A percentile compares a stretch with the other conserved stretches of the same genome.
Conservation (phyloP, 2,329 filamentous ascomycete genomes). For the Raffaelea arxii region DNA sequence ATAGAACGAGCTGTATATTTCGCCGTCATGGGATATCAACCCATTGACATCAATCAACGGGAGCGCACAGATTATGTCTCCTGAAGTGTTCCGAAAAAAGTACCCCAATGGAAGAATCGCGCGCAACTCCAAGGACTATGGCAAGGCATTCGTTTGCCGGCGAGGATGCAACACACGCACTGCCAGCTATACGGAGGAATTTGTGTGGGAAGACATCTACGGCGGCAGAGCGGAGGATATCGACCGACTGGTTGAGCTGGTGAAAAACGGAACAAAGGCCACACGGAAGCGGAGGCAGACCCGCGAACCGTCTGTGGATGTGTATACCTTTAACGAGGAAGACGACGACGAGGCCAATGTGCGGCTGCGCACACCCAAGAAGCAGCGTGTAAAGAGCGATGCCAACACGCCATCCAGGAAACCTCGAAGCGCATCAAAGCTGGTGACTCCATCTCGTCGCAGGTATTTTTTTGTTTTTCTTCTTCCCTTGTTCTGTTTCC, state of each 20-base stretch:
- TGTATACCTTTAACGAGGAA: slow-evolving; percentile 13
- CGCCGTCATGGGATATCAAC: slow-evolving; percentile 77
- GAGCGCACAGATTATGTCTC: slow-evolving; percentile 72
- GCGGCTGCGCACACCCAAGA: slow-evolving; percentile 23
- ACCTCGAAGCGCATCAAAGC: slow-evolving; percentile 33
- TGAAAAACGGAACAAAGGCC: slow-evolving; percentile 64
- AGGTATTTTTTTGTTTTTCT: slow-evolving; percentile 28
- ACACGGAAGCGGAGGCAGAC: slow-evolving; percentile 41
- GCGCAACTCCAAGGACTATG: slow-evolving; percentile 61
- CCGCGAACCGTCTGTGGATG: slow-evolving; percentile 11
- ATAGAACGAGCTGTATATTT: slow-evolving; percentile 90
- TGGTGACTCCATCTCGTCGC: slow-evolving; percentile 31
- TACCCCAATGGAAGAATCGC: slow-evolving; percentile 71
- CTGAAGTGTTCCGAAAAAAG: slow-evolving; percentile 51
- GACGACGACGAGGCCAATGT: slow-evolving; percentile 14
- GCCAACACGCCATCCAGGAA: slow-evolving; percentile 45
- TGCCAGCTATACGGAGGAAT: slow-evolving; percentile 84
- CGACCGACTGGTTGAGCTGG: slow-evolving; percentile 51
- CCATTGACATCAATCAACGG: slow-evolving; percentile 84
- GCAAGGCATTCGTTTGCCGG: slow-evolving; percentile 83
- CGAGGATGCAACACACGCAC: slow-evolving; percentile 83
- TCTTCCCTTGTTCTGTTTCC: slow-evolving; percentile 22
- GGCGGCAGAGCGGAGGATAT: slow-evolving; percentile 56
- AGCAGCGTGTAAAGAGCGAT: slow-evolving; percentile 18
- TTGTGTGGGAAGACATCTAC: slow-evolving; percentile 83